Conservation (phyloP, 495 filamentous ascomycete species). For the Penicillium subrubescens region DNA sequence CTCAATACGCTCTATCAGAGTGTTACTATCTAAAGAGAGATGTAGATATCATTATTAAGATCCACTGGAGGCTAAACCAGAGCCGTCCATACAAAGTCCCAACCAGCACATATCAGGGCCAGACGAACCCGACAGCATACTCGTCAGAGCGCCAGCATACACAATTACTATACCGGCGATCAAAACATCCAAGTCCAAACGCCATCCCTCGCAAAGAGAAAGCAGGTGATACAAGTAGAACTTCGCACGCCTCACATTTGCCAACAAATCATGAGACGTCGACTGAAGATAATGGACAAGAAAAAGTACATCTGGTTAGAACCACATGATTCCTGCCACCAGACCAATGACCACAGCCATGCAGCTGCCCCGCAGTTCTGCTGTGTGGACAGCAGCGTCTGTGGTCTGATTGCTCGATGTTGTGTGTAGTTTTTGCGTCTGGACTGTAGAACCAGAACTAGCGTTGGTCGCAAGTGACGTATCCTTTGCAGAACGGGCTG, state of each 20-base stretch:
- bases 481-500: not conserved
- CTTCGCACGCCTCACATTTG: not conserved
- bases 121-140: slow-evolving; percentile 17
- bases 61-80: slow-evolving; percentile 31
- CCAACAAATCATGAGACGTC: slow-evolving; percentile 2
- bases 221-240: not conserved
- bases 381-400: slow-evolving; percentile 32
- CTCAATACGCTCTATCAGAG: not conserved
- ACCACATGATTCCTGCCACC: slow-evolving; percentile 47
- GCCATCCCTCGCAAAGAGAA: not conserved
- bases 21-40: not conserved
- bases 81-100: slow-evolving; percentile 25
- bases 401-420: slow-evolving; percentile 27
- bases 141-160: slow-evolving; percentile 28
- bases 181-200: not conserved
- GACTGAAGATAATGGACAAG: not conserved
- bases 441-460: not conserved
- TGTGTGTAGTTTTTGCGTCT: slow-evolving; percentile 10
- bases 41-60: slow-evolving; percentile 22
- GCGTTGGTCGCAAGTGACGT: slow-evolving; percentile 1
- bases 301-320: slow-evolving; percentile 20
- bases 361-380: slow-evolving; percentile 40
- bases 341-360: slow-evolving; percentile 49
- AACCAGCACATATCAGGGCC: slow-evolving; percentile 14
- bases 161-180: slow-evolving; percentile 2